Conservation (phyloP, 352 stramenopile genomes). For the Globisporangium okanoganense region DNA sequence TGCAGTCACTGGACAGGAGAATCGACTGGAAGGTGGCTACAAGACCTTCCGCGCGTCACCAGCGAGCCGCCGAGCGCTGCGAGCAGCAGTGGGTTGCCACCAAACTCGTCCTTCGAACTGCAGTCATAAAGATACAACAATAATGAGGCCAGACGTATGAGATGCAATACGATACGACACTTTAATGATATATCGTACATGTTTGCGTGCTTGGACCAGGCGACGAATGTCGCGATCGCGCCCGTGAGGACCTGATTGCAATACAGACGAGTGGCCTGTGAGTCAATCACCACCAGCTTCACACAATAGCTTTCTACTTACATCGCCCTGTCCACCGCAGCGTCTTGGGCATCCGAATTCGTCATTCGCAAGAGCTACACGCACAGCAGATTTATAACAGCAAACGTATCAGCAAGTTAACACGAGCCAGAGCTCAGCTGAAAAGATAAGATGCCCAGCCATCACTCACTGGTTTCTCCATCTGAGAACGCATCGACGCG, state of each 20-base stretch:
- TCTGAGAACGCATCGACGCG: conserved; percentile 77
- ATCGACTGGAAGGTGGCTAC: not conserved
- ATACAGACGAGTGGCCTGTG: not conserved
- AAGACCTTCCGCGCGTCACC: conserved; percentile 68
- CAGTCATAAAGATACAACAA: not conserved
- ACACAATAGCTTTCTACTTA: conserved; percentile 25
- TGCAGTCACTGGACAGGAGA: too few relatives aligned
- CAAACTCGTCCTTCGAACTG: conserved; percentile 23
- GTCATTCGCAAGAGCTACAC: conserved; percentile 36
- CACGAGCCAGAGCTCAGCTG: too few relatives aligned
- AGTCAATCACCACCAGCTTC: not conserved
- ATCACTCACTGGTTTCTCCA: conserved; percentile 45
- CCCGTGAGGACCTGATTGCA: conserved; percentile 69
- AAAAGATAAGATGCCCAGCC: too few relatives aligned
- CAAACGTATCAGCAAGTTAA: too few relatives aligned
- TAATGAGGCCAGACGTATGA: not conserved
- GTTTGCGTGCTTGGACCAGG: conserved; percentile 51
- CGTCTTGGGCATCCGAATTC: conserved; percentile 76
- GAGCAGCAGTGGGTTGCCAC: conserved; percentile 53
- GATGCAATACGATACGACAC: not conserved
- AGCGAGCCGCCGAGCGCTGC: conserved; percentile 76
- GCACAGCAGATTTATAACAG: too few relatives aligned
- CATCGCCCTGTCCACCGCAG: conserved; percentile 91
- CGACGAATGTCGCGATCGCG: conserved; percentile 71
- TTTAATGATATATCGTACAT: conserved; percentile 25